Evolutionary conservation across 2,329 filamentous ascomycete species (phyloP), one percentile per base, ranked within the genome.

Genomic region (Colletotrichum aenigma): DNA sequence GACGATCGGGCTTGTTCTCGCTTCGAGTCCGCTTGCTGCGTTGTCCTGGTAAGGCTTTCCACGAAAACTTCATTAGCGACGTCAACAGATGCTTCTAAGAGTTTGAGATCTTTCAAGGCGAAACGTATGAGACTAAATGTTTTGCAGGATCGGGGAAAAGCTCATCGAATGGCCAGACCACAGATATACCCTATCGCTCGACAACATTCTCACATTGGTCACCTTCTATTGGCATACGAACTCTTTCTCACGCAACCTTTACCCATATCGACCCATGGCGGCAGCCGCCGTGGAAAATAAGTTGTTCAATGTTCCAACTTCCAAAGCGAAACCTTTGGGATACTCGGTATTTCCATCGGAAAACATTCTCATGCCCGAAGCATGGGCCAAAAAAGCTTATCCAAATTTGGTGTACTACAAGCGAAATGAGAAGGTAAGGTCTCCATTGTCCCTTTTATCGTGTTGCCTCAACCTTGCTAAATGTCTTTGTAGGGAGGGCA

Each of bases 201-300:
- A 87, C 43, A 83, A 83, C 5, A 88, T 91, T n/a, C 81, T 92
- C 6, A 84, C 86, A n/a, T 81, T 84, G 48, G 85, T 90, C 15
- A 87, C 85, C 2, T 79, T 91, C 7, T 92, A 91, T 78, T 92
- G 90, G 89, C 82, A 91, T 74, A 90, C 89, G 0, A 86, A 86
- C 28, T 88, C 84, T 10, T 86, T 86, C 65, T 85, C 88, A 1
- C 84, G 84, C 8, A 86, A 82, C 13, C 87, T 90, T 36, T 91
- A 88, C 79, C 30, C 52, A 16, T 60, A 60, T 38, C n/a, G 32
- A n/a, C 18, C 15, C n/a, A 26, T 67, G 4, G 43, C 43, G 30
- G n/a, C 4, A 10, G 24, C 28, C 24, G 76, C 64, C 38, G 61
- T 21, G 70, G 67, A 21, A 38, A 13, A 69, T 16, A n/a, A 9